These are phyloP conservation scores for Pulveroboletus sp. DNA, from an alignment of 768 basidiomycete species.

Conservation along the genomic window DNA sequence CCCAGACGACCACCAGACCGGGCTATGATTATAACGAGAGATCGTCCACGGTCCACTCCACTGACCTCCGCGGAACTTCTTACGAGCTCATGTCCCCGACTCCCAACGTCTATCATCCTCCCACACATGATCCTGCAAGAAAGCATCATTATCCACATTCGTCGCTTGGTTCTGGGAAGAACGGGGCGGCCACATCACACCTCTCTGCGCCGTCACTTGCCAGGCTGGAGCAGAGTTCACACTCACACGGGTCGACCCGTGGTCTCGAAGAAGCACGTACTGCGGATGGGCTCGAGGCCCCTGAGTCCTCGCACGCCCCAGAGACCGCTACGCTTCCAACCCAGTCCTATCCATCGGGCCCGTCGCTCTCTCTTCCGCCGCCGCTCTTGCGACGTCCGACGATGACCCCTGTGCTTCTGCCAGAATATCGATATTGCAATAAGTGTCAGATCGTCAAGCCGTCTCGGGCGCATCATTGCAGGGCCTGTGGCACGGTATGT, in stretches of 20 bases:
- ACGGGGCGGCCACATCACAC: constrained; percentile 9
- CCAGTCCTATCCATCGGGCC: constrained; percentile 6
- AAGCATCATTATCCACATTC: constrained; percentile 13
- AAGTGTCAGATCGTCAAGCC: constrained; percentile 68
- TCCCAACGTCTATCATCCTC: constrained; percentile 5
- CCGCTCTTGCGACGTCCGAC: constrained; percentile 32
- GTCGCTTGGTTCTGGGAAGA: constrained; percentile 22
- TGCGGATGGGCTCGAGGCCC: not conserved
- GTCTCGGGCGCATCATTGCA: constrained; percentile 73
- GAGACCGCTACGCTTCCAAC: constrained; percentile 5
- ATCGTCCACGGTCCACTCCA: constrained; percentile 17
- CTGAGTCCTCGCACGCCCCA: constrained; percentile 7
- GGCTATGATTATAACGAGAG: constrained; percentile 18
- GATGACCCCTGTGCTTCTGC: constrained; percentile 45
- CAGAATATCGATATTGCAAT: constrained; percentile 64
- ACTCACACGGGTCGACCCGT: constrained; percentile 17
- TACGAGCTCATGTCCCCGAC: constrained; percentile 25
- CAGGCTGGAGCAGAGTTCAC: constrained; percentile 9
- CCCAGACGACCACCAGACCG: constrained; percentile 19
- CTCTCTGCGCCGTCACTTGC: constrained; percentile 13
- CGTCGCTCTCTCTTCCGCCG: constrained; percentile 8
- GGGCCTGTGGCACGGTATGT: constrained; percentile 75
- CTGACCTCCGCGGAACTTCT: constrained; percentile 26
- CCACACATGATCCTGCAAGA: constrained; percentile 12
- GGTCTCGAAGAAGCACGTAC: constrained; percentile 19